Evolutionary conservation across 345 rosid species (phyloP), one percentile per base, ranked within the genome.

Genomic region (Eucalyptus guilfoylei): DNA sequence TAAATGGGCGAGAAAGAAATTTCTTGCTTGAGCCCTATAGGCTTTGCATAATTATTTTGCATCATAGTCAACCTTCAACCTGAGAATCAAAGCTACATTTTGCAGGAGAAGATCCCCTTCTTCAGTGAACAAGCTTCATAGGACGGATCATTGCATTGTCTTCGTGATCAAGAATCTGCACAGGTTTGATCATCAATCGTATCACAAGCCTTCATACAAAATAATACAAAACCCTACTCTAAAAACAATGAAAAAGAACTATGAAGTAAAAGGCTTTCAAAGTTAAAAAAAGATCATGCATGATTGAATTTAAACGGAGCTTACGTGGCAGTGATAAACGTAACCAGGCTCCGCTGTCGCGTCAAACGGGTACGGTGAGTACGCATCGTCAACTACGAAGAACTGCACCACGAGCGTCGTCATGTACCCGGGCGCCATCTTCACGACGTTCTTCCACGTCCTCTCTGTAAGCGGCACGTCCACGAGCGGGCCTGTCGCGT

Each of bases 141-240:
- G 99, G 99, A 88, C 98, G 95, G 94, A 97, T 97, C 99, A 97
- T 97, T 85, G 88, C 94, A 87, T 97, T 97, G 80, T 97, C 99
- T 93, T 97, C 99, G 28, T 97, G 99, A 90, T 97, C 98, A 94
- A 97, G 92, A 3, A 96, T 95, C 99, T 97, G 95, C 92, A 50
- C 49, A 48, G 26, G 48, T 16, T 4, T 8, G 72, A 58, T 12
- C 21, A n/a, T 40, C n/a, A 48, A 28, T 49, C 34, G 49, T 34
- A 21, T 14, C 44, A 69, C 16, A 42, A 86, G 32, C 23, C 49
- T 62, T 62, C 69, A 62, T 6, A 62, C 69, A 13, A 62, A 62
- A 30, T 64, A 69, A 34, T 69, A 3, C 42, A 69, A 15, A 34
- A 32, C 12, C 42, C 80, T 69, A 69, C 40, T 69, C 4, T 69